Percentiles rank a stretch among this genome's conserved stretches.
phyloP scores from a whole-genome alignment of 176 grass and related monocot genomes.

The Thalia dealbata region DNA sequence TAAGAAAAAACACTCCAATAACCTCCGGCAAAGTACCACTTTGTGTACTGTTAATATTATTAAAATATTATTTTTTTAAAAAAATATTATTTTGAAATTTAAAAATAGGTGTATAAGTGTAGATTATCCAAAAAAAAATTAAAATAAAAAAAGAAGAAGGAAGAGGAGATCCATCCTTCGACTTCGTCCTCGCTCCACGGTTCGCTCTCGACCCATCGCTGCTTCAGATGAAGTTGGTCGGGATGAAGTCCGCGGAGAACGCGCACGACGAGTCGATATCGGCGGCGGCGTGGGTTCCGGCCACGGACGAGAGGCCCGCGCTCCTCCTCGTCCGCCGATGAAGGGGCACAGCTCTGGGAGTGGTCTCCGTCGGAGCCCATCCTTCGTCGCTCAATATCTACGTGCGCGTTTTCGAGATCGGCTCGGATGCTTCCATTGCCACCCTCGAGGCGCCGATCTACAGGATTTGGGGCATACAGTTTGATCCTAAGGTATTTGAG shows the following conservation, averaged over 20 bases:
- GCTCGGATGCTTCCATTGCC: slow-evolving; percentile 51
- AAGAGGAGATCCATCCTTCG: no score
- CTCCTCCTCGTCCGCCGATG: slow-evolving; percentile 41
- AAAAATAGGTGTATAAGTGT: no score
- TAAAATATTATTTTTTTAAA: no score
- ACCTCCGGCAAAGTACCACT: no score
- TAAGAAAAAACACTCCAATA: no score
- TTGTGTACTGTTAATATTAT: no score
- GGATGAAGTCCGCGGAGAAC: slow-evolving; percentile 26
- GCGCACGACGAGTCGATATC: slow-evolving; percentile 91
- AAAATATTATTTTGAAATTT: no score
- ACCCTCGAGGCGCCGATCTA: slow-evolving; percentile 65
- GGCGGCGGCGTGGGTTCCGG: slow-evolving; percentile 72
- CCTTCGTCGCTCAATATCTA: slow-evolving; percentile 67
- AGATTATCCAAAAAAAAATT: no score
- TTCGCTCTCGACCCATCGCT: no score
- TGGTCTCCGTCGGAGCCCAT: slow-evolving; percentile 54
- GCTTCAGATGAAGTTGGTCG: not conserved
- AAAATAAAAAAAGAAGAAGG: no score
- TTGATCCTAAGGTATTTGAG: slow-evolving; percentile 95
- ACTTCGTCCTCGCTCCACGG: no score
- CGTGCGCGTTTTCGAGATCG: slow-evolving; percentile 69
- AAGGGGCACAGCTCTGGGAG: slow-evolving; percentile 58
- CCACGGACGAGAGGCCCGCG: slow-evolving; percentile 33
- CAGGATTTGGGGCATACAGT: slow-evolving; percentile 80